Evolutionary conservation across 2,329 filamentous ascomycete species (phyloP), one percentile per base, ranked within the genome.

Genomic region (Rachicladosporium sp.): DNA sequence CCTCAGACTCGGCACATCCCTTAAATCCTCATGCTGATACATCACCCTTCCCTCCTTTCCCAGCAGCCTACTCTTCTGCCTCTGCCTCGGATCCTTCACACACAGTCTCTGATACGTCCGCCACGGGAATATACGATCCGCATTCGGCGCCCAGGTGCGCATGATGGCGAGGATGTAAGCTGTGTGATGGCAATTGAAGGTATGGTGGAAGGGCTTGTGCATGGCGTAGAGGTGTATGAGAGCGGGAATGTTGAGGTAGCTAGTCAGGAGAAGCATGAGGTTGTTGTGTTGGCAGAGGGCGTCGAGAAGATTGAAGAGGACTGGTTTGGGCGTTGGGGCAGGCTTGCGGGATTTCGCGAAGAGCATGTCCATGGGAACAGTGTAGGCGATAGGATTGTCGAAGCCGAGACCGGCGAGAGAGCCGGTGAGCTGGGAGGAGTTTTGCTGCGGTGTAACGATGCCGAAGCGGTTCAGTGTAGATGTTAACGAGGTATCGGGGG

Each of bases 181-280:
- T 6, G 69, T 69, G 54, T 78, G 69, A 48, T 78, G 67, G 37
- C 64, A 62, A 53, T 80, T 72, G 51, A 84, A 57, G 19, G 76
- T 65, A 35, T 62, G 56, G 52, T 85, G 71, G 53, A 83, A 80
- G 29, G 70, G 65, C 40, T 67, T 73, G 55, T 74, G 81, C 47
- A 76, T 72, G 47, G 70, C 65, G 63, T 82, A 85, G 29, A 87
- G 66, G 33, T 64, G 69, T 43, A 86, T 56, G 5, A 87, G 63
- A 39, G 79, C 75, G 10, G 61, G 52, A 1, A 74, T 59, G 6
- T 58, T 55, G 13, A 85, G 66, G 42, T 72, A 64, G 46, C 68
- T 66, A 43, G 71, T 69, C 6, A 83, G 51, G 36, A 70, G 62
- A 35, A 78, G 62, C 33, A 70, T 59, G 4, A 84, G 59, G 38